Percentiles rank a stretch among this genome's conserved stretches.
phyloP scores from a whole-genome alignment of 768 basidiomycete genomes.

The Naganishia vaughanmartiniae region DNA sequence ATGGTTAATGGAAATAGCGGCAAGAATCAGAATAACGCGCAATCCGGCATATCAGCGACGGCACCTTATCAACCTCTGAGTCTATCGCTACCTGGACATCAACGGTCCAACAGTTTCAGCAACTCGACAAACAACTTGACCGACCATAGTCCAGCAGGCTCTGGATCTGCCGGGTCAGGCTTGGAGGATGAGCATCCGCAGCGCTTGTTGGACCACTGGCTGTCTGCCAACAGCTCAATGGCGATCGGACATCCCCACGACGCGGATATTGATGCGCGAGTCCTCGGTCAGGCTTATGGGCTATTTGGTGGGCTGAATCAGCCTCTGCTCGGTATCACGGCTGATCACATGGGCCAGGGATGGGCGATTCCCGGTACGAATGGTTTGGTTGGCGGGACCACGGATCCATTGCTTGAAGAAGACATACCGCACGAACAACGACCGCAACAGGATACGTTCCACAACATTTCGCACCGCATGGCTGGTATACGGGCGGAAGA shows the following conservation, averaged over 20 bases:
- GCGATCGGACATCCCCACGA: slow-evolving; percentile 42
- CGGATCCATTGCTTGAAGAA: slow-evolving; percentile 22
- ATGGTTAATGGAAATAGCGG: slow-evolving; percentile 12
- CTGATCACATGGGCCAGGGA: slow-evolving; percentile 2
- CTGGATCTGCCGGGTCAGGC: slow-evolving; percentile 33
- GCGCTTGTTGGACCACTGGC: slow-evolving; percentile 48
- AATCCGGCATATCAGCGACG: slow-evolving; percentile 6
- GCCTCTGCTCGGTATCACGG: slow-evolving; percentile 6
- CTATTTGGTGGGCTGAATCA: slow-evolving; percentile 31
- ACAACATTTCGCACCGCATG: slow-evolving; percentile 29
- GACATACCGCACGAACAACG: slow-evolving; percentile 21
- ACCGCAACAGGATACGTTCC: slow-evolving; percentile 30
- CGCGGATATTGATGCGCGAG: slow-evolving; percentile 32
- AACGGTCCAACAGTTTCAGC: slow-evolving; percentile 12
- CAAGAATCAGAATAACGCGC: neutral
- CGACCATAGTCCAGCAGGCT: slow-evolving; percentile 27
- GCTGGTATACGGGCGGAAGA: slow-evolving; percentile 19
- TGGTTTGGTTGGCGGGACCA: neutral
- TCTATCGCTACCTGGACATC: slow-evolving; percentile 23
- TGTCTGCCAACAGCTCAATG: slow-evolving; percentile 44
- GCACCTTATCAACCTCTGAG: slow-evolving; percentile 31
- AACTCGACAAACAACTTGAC: slow-evolving; percentile 28
- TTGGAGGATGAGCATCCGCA: slow-evolving; percentile 49
- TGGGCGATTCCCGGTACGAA: slow-evolving; percentile 20
- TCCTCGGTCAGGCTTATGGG: slow-evolving; percentile 12